These are phyloP conservation scores for Takakia lepidozioides DNA, from an alignment of 225 moss, liverwort and hornwort genomes.

Conservation along the genomic window DNA sequence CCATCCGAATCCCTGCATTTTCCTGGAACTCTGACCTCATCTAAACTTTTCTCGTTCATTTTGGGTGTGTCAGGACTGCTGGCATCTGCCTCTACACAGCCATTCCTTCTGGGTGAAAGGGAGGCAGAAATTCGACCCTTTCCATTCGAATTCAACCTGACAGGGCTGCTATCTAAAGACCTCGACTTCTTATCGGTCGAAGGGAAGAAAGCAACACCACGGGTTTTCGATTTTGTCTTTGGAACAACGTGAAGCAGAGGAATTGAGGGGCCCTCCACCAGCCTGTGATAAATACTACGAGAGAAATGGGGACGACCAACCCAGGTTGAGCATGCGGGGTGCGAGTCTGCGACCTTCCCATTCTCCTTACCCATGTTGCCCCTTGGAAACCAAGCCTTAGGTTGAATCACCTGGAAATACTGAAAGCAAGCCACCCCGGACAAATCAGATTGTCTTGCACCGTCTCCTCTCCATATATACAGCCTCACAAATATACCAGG, in stretches of 20 bases:
- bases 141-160: constrained; percentile 2
- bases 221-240: constrained; percentile 28
- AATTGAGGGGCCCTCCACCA: constrained; percentile 5
- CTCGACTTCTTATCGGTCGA: constrained; percentile 27
- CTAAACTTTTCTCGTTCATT: constrained; percentile 10
- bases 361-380: too few relatives aligned
- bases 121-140: too few relatives aligned
- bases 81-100: background rate
- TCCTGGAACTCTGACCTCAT: background rate
- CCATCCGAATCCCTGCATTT: too few relatives aligned
- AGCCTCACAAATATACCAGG: too few relatives aligned
- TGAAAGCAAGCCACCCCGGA: too few relatives aligned
- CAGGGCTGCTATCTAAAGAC: constrained; percentile 38
- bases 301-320: constrained; percentile 13
- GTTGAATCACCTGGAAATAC: too few relatives aligned
- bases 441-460: too few relatives aligned
- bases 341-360: too few relatives aligned
- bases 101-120: too few relatives aligned
- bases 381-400: too few relatives aligned
- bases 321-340: too few relatives aligned
- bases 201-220: constrained; percentile 24
- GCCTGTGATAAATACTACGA: constrained; percentile 15
- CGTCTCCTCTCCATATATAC: too few relatives aligned
- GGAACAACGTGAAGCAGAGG: constrained; percentile 19
- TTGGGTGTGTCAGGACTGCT: constrained; percentile 1